Conservation (phyloP, 441 rosid species). For the Aquilaria agallochum region DNA sequence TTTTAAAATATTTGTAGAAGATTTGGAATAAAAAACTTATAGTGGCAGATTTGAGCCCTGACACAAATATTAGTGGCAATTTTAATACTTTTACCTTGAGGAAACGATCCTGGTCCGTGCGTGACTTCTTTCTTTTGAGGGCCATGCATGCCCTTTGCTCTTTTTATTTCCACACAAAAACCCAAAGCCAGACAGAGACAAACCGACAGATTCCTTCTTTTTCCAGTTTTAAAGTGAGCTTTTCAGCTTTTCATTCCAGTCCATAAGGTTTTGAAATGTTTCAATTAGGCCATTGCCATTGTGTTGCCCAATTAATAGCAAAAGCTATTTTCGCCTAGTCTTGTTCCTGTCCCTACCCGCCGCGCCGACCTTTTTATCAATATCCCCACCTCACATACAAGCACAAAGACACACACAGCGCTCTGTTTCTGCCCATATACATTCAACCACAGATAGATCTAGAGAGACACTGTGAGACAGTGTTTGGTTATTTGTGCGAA, state of each 20-base stretch:
- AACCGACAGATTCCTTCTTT: conserved; percentile 18
- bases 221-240: background rate
- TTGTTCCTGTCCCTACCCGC: conserved; percentile 15
- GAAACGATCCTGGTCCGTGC: background rate
- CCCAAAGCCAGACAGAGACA: background rate
- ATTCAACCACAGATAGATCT: conserved; percentile 12
- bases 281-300: too few relatives aligned
- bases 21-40: too few relatives aligned
- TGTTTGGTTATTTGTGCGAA: conserved; percentile 6
- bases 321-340: background rate
- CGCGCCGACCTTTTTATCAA: background rate
- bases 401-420: background rate
- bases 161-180: conserved; percentile 5
- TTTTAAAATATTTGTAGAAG: too few relatives aligned
- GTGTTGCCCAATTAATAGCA: background rate
- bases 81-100: too few relatives aligned
- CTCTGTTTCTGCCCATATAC: background rate
- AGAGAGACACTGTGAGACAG: background rate
- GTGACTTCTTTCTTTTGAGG: conserved; percentile 10
- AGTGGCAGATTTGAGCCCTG: too few relatives aligned
- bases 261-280: too few relatives aligned
- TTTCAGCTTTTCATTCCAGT: too few relatives aligned
- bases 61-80: too few relatives aligned
- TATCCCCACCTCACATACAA: background rate
- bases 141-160: conserved; percentile 8